Evolutionary conservation across 305 asterid species (phyloP).

Genomic region (Nicotiana rustica): DNA sequence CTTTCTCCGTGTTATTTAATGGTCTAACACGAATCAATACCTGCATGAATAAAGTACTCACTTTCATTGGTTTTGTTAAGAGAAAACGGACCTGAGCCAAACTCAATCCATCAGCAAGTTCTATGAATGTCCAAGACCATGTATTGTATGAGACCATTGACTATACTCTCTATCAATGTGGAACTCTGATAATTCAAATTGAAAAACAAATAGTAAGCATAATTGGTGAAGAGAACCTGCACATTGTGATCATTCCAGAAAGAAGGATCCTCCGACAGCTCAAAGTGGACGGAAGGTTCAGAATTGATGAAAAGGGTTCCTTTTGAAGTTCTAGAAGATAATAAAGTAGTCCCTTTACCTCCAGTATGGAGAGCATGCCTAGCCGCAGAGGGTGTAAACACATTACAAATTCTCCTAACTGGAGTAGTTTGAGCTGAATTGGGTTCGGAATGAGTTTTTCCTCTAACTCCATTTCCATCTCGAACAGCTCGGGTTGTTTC

Average conservation of each 20-base stretch:
- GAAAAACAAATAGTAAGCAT: background rate
- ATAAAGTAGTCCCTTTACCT: conserved; percentile 43
- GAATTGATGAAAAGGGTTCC: conserved; percentile 46
- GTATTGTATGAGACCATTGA: background rate
- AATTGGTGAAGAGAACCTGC: conserved; percentile 60
- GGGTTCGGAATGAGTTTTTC: conserved; percentile 54
- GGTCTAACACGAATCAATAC: conserved; percentile 87
- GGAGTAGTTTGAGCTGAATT: conserved; percentile 72
- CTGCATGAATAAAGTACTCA: conserved; percentile 42
- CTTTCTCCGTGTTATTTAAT: conserved; percentile 61
- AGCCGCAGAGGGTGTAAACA: conserved; percentile 31
- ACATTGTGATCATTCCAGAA: conserved; percentile 87
- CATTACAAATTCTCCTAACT: conserved; percentile 51
- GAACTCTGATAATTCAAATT: background rate
- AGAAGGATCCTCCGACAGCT: conserved; percentile 60
- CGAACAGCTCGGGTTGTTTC: conserved; percentile 22
- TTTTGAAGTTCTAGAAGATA: conserved; percentile 51
- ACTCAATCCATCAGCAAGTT: background rate
- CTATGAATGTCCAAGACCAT: conserved; percentile 12
- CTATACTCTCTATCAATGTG: background rate
- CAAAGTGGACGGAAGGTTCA: conserved; percentile 51
- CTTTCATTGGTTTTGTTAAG: background rate
- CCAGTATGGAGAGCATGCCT: conserved; percentile 37
- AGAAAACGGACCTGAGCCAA: conserved; percentile 10
- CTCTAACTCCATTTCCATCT: conserved; percentile 32